Percentiles rank a stretch among this genome's conserved stretches.
Evolutionary conservation across 2,329 filamentous ascomycete genomes (phyloP).

Genomic region (Colletotrichum simmondsii): DNA sequence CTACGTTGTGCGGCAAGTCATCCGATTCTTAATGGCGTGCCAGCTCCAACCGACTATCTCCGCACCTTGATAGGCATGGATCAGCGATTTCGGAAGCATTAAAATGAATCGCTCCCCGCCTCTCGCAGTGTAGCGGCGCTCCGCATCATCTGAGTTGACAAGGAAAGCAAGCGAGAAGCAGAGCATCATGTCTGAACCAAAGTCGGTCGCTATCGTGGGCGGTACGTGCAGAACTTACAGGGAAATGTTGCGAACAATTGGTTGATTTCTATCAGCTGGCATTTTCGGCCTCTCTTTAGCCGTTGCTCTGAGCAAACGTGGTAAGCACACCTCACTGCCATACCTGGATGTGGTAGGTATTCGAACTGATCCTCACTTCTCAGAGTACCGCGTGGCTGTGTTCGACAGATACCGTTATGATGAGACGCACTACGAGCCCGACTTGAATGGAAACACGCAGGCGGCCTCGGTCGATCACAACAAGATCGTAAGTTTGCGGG

Average conservation of each 20-base stretch:
- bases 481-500: conserved; percentile 36
- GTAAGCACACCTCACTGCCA: conserved; percentile 15
- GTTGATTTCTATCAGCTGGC: conserved; percentile 33
- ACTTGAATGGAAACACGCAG: conserved; percentile 29
- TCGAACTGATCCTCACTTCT: not conserved
- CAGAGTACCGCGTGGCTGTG: conserved; percentile 34
- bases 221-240: not conserved
- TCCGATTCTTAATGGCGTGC: not conserved
- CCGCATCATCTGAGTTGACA: not conserved
- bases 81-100: conserved; percentile 9
- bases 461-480: conserved; percentile 41
- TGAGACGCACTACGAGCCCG: conserved; percentile 37
- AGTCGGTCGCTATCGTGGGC: conserved; percentile 17
- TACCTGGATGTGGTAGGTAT: too few relatives aligned
- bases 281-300: conserved; percentile 40
- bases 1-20: not conserved
- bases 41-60: not conserved
- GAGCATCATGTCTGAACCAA: conserved; percentile 13
- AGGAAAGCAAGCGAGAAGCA: not conserved
- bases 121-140: not conserved
- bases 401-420: conserved; percentile 39
- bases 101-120: conserved; percentile 8
- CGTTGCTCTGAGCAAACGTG: conserved; percentile 36
- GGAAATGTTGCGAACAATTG: not conserved
- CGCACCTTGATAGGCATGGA: not conserved